Base-by-base conservation (phyloP, 1,284 basidiomycete genomes). In the Ustilago bromivora region DNA sequence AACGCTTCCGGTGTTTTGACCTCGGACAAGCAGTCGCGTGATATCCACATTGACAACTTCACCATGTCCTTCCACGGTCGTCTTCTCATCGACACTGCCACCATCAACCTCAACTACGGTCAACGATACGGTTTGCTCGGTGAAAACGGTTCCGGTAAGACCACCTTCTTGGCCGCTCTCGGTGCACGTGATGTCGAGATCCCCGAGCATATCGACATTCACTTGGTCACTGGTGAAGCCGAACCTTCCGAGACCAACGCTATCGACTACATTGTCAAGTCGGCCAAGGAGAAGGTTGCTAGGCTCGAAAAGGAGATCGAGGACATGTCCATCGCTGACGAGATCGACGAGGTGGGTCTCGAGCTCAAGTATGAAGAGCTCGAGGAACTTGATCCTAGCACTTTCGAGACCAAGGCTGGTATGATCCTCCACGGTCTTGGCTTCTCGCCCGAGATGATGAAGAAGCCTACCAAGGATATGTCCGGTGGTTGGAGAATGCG, bases 401-500 rank as follows among this genome's bases (percentile, higher is more conserved):
- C 95, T 6, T 99, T 99, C 85, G 96, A 98, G 88, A 91, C 92
- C 60, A 98, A 98, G 88, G 96, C 97, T 5, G 94, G 93, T 69
- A 93, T 93, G 81, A 97, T 99, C 84, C 90, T 99, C 36, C 94
- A 97, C 85, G 97, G 96, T 92, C 91, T 99, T 49, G 96, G 96
- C 31, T 99, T 99, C 89, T 90, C 90, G 66, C 90, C 90, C 84
- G 86, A 89, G 65, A 98, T 98, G 96, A 98, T 98, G 96, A 90
- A 90, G 87, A 94, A 94, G 87, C 93, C 96, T 15, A 98, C 96
- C 61, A 96, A 95, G 88, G 96, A 98, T 87, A 97, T 99, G 94
- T 93, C 92, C 83, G 96, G 96, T 91, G 96, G 96, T 85, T 98
- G 96, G 96, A 91, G 96, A 75, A 98, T 98, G 96, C 92, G 97